A percentile compares a stretch with the other conserved stretches of the same genome.
phyloP scores from a whole-genome alignment of 345 rosid species.

The Noccaea caerulescens region DNA sequence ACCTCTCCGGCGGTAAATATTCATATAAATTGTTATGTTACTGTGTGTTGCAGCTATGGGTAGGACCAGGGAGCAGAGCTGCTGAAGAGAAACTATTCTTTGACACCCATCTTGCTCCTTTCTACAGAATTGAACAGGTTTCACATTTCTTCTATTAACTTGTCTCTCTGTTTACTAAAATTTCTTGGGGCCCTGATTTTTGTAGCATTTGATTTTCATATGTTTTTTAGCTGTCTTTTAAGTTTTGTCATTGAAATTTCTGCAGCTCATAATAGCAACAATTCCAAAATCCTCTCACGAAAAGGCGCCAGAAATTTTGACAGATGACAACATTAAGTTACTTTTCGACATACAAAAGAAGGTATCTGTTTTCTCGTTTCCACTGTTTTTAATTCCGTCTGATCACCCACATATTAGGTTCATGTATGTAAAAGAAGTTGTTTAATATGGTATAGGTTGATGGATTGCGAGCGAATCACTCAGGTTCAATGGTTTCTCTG shows the following conservation, averaged over 20 bases:
- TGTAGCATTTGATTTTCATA: constrained; percentile 12
- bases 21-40: background rate
- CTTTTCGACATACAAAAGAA: constrained; percentile 92
- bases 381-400: background rate
- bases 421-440: background rate
- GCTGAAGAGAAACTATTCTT: constrained; percentile 89
- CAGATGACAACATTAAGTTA: constrained; percentile 82
- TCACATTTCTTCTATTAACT: background rate
- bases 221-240: background rate
- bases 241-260: constrained; percentile 32
- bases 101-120: constrained; percentile 89
- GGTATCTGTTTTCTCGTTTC: constrained; percentile 50
- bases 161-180: constrained; percentile 17
- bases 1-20: background rate
- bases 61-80: constrained; percentile 93
- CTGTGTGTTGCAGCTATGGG: constrained; percentile 80
- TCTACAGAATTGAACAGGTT: constrained; percentile 98
- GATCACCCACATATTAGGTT: background rate
- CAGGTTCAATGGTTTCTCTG: constrained; percentile 80
- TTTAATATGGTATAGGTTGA: constrained; percentile 64
- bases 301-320: constrained; percentile 72
- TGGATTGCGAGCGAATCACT: constrained; percentile 76
- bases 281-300: constrained; percentile 55
- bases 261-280: constrained; percentile 88
- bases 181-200: too few relatives aligned